Evolutionary conservation across 2,329 filamentous ascomycete genomes (phyloP).

Genomic region (Calonectria ilicicola): DNA sequence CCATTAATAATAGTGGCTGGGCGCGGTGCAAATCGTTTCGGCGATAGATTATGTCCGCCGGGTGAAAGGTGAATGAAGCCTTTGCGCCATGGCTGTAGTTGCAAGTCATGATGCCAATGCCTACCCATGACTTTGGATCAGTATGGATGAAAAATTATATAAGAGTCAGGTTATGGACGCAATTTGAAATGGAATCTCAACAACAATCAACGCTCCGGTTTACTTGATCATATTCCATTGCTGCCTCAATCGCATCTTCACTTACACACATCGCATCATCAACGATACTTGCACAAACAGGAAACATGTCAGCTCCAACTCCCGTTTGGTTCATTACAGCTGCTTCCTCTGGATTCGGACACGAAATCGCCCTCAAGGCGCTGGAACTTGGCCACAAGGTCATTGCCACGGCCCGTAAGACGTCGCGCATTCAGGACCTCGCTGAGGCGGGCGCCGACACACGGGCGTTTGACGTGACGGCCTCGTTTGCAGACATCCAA

Average conservation of each 20-base stretch:
- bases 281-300: background rate
- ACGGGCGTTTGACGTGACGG: constrained; percentile 61
- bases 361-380: constrained; percentile 55
- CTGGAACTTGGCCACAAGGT: constrained; percentile 61
- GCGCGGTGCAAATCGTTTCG: background rate
- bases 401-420: constrained; percentile 61
- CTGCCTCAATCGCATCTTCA: background rate
- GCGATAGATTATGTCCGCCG: constrained; percentile 3
- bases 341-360: constrained; percentile 64
- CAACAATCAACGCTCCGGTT: background rate
- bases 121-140: background rate
- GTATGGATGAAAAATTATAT: background rate
- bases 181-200: background rate
- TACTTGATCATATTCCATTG: background rate
- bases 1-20: no score
- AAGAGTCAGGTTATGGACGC: background rate
- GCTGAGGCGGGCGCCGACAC: constrained; percentile 55
- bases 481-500: constrained; percentile 50
- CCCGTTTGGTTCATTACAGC: constrained; percentile 67
- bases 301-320: constrained; percentile 23
- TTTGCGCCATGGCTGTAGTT: background rate
- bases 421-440: constrained; percentile 55
- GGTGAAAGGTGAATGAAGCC: background rate
- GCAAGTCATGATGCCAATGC: background rate
- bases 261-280: background rate